A percentile compares a stretch with the other conserved stretches of the same genome.
phyloP scores from a whole-genome alignment of 495 filamentous ascomycete species.

The Daldinia caldariorum region DNA sequence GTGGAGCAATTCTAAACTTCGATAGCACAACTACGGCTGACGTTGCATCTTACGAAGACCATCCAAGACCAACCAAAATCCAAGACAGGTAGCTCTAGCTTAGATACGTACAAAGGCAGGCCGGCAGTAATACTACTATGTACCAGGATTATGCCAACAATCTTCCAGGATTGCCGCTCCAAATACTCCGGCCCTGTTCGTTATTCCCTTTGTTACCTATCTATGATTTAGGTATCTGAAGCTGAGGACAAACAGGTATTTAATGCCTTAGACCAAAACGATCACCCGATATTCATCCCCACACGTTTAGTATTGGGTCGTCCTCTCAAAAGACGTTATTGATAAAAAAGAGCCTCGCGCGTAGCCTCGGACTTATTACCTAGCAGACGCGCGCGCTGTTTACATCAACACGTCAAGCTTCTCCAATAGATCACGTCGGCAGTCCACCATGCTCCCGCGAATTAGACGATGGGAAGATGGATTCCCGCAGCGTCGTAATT shows the following conservation, averaged over 20 bases:
- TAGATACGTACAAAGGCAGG: no score
- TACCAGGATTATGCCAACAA: slow-evolving; percentile 28
- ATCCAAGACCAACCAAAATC: slow-evolving; percentile 28
- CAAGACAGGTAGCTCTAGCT: no score
- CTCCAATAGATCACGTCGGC: background rate
- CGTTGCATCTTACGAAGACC: slow-evolving; percentile 29
- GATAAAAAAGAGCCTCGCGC: background rate
- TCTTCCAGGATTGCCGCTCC: slow-evolving; percentile 30
- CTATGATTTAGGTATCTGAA: no score
- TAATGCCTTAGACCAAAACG: slow-evolving; percentile 17
- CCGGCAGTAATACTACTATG: slow-evolving; percentile 22
- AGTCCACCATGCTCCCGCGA: slow-evolving; percentile 9
- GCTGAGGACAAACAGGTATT: no score
- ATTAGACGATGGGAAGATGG: slow-evolving; percentile 21
- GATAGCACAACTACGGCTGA: slow-evolving; percentile 22
- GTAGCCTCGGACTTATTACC: slow-evolving; percentile 12
- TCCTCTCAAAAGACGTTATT: slow-evolving; percentile 24
- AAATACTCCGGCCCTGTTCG: slow-evolving; percentile 38
- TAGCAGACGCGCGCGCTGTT: slow-evolving; percentile 12
- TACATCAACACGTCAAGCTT: slow-evolving; percentile 5
- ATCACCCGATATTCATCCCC: slow-evolving; percentile 30
- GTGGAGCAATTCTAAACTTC: slow-evolving; percentile 22
- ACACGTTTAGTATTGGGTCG: slow-evolving; percentile 14
- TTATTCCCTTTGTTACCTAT: slow-evolving; percentile 4
- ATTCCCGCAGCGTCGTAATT: slow-evolving; percentile 37